Base-by-base conservation (phyloP, 148 eudicot species). In the Chenopodium formosanum region DNA sequence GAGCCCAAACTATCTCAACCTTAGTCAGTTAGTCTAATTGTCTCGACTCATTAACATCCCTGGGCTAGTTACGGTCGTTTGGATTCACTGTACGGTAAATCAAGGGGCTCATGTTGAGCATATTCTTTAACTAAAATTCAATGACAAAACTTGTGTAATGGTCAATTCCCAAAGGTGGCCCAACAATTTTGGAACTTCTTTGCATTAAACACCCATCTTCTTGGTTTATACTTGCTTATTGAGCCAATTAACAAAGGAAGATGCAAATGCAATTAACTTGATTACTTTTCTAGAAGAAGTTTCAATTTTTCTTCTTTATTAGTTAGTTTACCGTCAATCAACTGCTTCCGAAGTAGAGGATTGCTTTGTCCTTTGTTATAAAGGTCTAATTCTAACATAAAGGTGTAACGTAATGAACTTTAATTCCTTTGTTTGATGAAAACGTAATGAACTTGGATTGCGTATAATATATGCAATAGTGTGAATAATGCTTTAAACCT, bases 351-450 rank as follows among this genome's bases (percentile, higher is more conserved):
- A 31, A 10, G 1, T 68, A 12, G 72, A 68, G 37, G 1, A 2
- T 68, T 31, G 20, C 46, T 31, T 68, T 68, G 72, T 68, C 40
- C 66, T 62, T 68, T 13, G 72, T 25, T 64, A 2, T 56, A 56
- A 17, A 56, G 32, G n/a, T 68, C 74, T 34, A 67, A 10, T 69
- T 22, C 17, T 62, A 40, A 22, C 12, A 62, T 20, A 62, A 37
- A 70, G 50, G 52, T 70, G 74, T 70, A 70, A 70, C 74, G 74
- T 70, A 40, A 70, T 7, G 52, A 70, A 70, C 74, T 70, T 70
- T 40, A 19, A 22, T 70, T 40, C 44, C 74, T 40, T 19, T 32
- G 22, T 34, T 69, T 19, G 37, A 34, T 69, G 40, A 3, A 69
- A 69, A 69, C 50, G 74, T 70, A 40, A 17, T 70, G 48, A 34